Base-by-base conservation (phyloP, 805 yeast species). In the Suhomyces xylopsoci region DNA sequence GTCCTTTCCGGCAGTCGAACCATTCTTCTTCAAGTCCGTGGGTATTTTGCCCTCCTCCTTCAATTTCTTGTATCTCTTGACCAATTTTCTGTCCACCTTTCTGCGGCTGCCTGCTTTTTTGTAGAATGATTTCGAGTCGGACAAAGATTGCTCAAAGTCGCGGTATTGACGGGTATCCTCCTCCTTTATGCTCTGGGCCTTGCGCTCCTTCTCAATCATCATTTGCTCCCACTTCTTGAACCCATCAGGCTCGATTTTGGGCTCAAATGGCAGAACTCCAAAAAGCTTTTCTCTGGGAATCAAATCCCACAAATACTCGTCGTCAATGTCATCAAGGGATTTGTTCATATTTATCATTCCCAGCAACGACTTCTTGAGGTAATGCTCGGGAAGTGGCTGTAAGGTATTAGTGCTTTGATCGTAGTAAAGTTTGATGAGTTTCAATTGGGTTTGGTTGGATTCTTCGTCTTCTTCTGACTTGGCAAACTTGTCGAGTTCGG, bases 271-370 rank as follows among this genome's bases (percentile, higher is more conserved):
- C 7, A 72, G 71, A 3, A 58, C 55, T 7, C 73, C 76, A 58
- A 67, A 73, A 28, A 65, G 52, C 51, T 66, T 65, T 20, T 64
- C 70, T 40, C 62, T 63, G 3, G 79, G 79, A 22, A 70, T 61
- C 42, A 71, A 47, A 17, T 70, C 64, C 78, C 79, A 74, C 38
- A 76, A 64, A 51, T 67, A 71, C 30, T 69, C 74, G 54, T 76
- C 77, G 50, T 69, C 71, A 17, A 75, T 64, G 45, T 67, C 69
- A 26, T 67, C 64, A 49, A 74, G 61, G 22, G 62, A 62, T 1
- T 71, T 70, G 51, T 72, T 73, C 49, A 70, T 55, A 34, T 67
- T 68, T 34, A 73, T 62, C 72, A 73, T 69, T 6, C 77, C 78
- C 46, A 75, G 71, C 46, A 74, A 59, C 5, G 77, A 65, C 51